Base-by-base conservation (phyloP, 106 monocot species). In the Alisma plantagoaquatica region DNA sequence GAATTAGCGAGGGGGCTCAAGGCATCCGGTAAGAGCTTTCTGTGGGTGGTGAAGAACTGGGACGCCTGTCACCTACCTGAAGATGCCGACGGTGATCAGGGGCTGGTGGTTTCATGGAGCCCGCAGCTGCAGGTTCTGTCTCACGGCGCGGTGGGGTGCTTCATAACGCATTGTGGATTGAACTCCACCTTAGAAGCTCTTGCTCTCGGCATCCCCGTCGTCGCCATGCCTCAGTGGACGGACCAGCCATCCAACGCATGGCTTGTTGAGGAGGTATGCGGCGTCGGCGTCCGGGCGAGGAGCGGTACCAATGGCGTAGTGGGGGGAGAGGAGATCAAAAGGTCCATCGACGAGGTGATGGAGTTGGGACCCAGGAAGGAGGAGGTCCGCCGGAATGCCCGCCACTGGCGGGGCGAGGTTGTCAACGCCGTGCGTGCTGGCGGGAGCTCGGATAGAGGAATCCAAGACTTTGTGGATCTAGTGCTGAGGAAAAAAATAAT, bases 91-190 rank as follows among this genome's bases (percentile, higher is more conserved):
- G 10, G 54, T 17, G 1, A 41, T 53, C 1, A n/a, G n/a, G 68
- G 64, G 1, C 11, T 72, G 6, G 57, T 76, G 23, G 68, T 72
- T n/a, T 3, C 29, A 2, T 77, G 76, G 76, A 23, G 73, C 26
- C 63, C 73, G 3, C 85, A 86, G 59, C 16, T 74, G 50, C 69
- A 70, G 38, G 73, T 80, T 32, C 51, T 82, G 8, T 44, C 32
- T 0, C 79, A 80, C 41, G 41, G 18, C 1, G 73, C 84, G 1
- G 77, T 80, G 22, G 60, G 80, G 16, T 65, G 74, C 61, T 80
- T 71, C 21, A 80, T 83, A 60, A 73, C 76, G 15, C 88, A 83
- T 54, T 83, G 83, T 15, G 83, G 81, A 28, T 83, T 82, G 88
- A 89, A 83, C 33, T 83, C 83, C 41, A 80, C 83, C 10, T 47